Base-by-base conservation (phyloP, 495 filamentous ascomycete species). In the Trichoderma virens region DNA sequence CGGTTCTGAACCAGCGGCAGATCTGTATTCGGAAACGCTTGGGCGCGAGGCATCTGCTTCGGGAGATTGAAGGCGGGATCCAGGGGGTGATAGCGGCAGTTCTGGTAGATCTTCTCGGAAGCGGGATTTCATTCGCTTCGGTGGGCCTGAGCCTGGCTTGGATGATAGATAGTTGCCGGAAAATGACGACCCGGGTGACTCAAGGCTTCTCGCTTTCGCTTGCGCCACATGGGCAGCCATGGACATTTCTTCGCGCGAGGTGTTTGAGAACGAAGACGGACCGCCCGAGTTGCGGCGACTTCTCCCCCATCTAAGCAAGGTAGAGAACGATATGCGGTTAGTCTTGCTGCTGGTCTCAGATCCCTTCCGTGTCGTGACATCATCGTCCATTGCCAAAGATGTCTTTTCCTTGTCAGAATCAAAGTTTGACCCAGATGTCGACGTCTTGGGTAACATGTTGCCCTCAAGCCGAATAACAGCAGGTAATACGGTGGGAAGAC, bases 31-130 rank as follows among this genome's bases (percentile, higher is more conserved):
- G 9, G 63, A 32, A 31, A 72, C 67, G 39, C 68, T 70, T 11
- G 70, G 66, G 1, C 70, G 68, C 30, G 74, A 64, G 70, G 73
- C 75, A 20, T 85, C 81, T 6, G 72, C 79, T 67, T 88, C 85
- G 4, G 86, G 87, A 0, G 90, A 93, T 66, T 93, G 90, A 34
- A 93, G 70, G 45, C 89, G 81, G 1, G 92, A 95, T 62, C 90
- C 88, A 5, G 91, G 87, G 9, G 90, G 90, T 20, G 91, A 93
- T 20, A 92, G 71, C 2, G 91, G 89, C 32, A 91, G 80, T 68
- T 96, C 92, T 20, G 90, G 91, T 18, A 97, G 83, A 72, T 96
- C 92, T 73, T 97, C 92, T n/a, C 87, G 85, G 79, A 97, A 97
- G 59, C 91, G 93, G 47, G 91, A 96, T 75, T 90, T 89, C 3